Base-by-base conservation (phyloP, 2,329 filamentous ascomycete species). In the Fusarium sp. region DNA sequence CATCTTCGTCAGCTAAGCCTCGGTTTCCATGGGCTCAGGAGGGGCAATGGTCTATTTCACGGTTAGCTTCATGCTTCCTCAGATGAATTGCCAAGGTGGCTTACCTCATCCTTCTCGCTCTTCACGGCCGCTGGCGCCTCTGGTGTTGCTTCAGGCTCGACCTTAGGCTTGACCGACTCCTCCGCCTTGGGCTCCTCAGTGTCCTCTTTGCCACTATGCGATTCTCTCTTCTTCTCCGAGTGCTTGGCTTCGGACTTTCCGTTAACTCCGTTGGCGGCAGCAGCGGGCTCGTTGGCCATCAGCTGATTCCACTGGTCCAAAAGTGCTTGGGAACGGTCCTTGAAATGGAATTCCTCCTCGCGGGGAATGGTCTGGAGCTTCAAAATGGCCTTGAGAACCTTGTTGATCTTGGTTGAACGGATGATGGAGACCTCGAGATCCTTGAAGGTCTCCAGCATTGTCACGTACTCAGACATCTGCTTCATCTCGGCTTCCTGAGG, bases 351-450 rank as follows among this genome's bases (percentile, higher is more conserved):
- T 76, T 97, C 94, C 39, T 95, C 94, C 75, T 99, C 97, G 71
- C 92, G 92, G 6, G 95, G 95, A 76, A 99, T 97, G 5, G 88
- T 88, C 50, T 92, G 89, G 10, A 99, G 88, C 86, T 98, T 98
- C 79, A 98, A 87, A 76, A 99, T 97, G 6, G 93, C 95, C 86
- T 97, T 98, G 67, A 99, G 89, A 13, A 99, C 96, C 86, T 99
- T 99, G 90, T 98, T 96, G 84, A 99, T 98, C 88, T 98, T 99
- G 72, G 97, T 99, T 16, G 86, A 88, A 73, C 94, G 92, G 79
- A 98, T 98, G 78, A 98, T 97, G 75, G 92, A 91, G 33, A 94
- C 94, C 81, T 98, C 96, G 6, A 98, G 90, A 74, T 97, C 94
- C 2, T 90, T 86, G 82, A 87, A 92, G 9, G 88, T 90, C 84